Evolutionary conservation across 2,329 filamentous ascomycete genomes (phyloP).

Genomic region (Verticillium tricorpus): DNA sequence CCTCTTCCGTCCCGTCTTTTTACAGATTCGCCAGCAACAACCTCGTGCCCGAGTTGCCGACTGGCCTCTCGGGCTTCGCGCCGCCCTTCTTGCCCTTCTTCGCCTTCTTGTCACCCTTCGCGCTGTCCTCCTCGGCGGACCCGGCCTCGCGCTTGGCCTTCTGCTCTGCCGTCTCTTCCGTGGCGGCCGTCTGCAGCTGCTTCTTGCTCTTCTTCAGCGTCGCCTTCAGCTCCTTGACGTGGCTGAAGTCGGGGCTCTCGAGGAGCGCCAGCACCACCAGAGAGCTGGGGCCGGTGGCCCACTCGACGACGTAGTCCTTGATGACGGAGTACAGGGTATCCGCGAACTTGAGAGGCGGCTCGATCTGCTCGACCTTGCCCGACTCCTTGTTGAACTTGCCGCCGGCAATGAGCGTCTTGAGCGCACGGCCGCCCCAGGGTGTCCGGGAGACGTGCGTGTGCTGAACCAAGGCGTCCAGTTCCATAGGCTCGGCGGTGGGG

Average conservation of each 20-base stretch:
- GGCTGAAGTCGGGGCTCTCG: constrained; percentile 68
- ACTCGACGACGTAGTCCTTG: constrained; percentile 67
- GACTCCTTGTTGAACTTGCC: constrained; percentile 75
- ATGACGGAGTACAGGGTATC: constrained; percentile 78
- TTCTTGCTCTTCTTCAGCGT: constrained; percentile 70
- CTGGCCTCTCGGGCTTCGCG: constrained; percentile 34
- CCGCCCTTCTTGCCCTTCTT: constrained; percentile 39
- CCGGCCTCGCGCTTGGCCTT: constrained; percentile 45
- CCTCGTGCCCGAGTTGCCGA: constrained; percentile 59
- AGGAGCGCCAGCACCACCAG: constrained; percentile 81
- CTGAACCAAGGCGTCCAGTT: constrained; percentile 14
- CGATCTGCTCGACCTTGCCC: constrained; percentile 65
- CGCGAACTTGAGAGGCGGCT: constrained; percentile 77
- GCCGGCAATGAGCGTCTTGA: constrained; percentile 87
- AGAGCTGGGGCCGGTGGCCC: constrained; percentile 82
- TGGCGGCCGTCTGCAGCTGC: constrained; percentile 62
- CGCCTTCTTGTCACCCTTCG: constrained; percentile 35
- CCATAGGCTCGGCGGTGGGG: constrained; percentile 33
- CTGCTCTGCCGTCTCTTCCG: constrained; percentile 51
- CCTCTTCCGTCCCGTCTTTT: not conserved
- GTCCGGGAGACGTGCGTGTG: constrained; percentile 54
- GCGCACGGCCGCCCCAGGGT: constrained; percentile 69
- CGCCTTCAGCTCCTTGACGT: constrained; percentile 62
- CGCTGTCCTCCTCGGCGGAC: constrained; percentile 30
- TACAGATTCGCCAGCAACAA: constrained; percentile 56